These are phyloP conservation scores for Pleoardoris graminearum DNA, from an alignment of 2,329 filamentous ascomycete genomes.

Conservation along the genomic window DNA sequence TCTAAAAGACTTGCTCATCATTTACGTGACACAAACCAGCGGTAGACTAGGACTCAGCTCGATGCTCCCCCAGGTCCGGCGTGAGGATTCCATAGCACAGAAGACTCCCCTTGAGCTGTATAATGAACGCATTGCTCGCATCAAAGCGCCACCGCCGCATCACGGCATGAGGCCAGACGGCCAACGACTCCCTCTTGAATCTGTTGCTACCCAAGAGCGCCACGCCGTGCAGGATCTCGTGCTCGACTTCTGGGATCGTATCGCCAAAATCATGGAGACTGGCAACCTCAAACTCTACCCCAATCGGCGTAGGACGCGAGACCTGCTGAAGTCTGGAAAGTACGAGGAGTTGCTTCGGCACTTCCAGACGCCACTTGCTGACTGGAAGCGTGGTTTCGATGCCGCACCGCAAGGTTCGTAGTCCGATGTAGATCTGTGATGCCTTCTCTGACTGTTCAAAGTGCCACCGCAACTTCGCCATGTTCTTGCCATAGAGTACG, in stretches of 20 bases:
- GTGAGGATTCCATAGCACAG: conserved; percentile 27
- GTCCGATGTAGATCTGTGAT: not conserved
- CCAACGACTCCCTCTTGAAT: conserved; percentile 41
- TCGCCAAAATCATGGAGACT: conserved; percentile 88
- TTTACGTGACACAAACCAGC: conserved; percentile 92
- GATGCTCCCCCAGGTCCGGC: conserved; percentile 70
- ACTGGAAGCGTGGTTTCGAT: conserved; percentile 84
- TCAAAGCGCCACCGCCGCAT: conserved; percentile 41
- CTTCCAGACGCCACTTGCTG: conserved; percentile 75
- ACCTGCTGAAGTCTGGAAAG: conserved; percentile 81
- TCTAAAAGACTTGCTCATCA: conserved; percentile 82
- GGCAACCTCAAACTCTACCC: conserved; percentile 88
- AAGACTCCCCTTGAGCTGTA: conserved; percentile 41
- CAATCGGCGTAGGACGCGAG: conserved; percentile 83
- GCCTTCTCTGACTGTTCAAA: conserved; percentile 33
- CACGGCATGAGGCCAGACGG: conserved; percentile 42
- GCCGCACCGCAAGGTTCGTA: conserved; percentile 55
- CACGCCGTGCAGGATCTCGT: conserved; percentile 57
- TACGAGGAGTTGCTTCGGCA: conserved; percentile 81
- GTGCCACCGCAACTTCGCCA: conserved; percentile 65
- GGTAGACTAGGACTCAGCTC: conserved; percentile 90
- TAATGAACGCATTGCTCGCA: conserved; percentile 40
- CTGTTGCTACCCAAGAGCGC: conserved; percentile 41
- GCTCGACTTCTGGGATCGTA: conserved; percentile 87
- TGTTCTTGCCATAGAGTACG: conserved; percentile 91